Conservation (phyloP, 306 rosid genomes). For the Begonia fuchsioides region DNA sequence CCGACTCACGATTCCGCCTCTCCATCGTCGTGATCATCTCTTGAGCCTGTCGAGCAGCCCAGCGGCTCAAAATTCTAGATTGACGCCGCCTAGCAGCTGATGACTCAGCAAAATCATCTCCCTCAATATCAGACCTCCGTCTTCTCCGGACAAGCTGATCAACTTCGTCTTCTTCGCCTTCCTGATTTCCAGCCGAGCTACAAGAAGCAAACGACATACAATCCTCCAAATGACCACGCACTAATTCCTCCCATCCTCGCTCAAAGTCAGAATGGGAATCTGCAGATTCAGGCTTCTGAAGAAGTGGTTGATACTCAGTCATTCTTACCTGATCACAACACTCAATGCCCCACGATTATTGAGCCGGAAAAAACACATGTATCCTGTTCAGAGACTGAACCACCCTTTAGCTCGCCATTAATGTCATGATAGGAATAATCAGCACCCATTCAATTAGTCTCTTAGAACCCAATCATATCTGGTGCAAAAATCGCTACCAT, state of each 20-base stretch:
- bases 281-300: slow-evolving; percentile 89
- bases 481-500: not conserved
- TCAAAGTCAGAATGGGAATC: slow-evolving; percentile 69
- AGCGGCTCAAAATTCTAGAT: slow-evolving; percentile 73
- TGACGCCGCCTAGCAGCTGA: slow-evolving; percentile 80
- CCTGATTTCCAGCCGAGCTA: slow-evolving; percentile 61
- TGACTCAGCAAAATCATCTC: slow-evolving; percentile 86
- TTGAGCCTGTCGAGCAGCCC: slow-evolving; percentile 99
- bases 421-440: slow-evolving; percentile 8
- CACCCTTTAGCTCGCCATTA: slow-evolving; percentile 21
- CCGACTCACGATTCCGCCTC: slow-evolving; percentile 93
- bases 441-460: slow-evolving; percentile 16
- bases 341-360: slow-evolving; percentile 10
- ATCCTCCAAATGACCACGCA: slow-evolving; percentile 96
- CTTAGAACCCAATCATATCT: slow-evolving; percentile 11
- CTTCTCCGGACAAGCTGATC: slow-evolving; percentile 91
- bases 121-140: slow-evolving; percentile 87
- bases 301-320: slow-evolving; percentile 76
- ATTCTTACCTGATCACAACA: slow-evolving; percentile 32
- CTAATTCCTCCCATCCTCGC: slow-evolving; percentile 68
- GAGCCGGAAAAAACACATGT: not conserved
- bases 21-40: slow-evolving; percentile 99
- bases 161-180: slow-evolving; percentile 72
- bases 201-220: slow-evolving; percentile 94
- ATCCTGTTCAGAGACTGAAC: slow-evolving; percentile 9